phyloP scores from a whole-genome alignment of 352 stramenopile genomes.

The Phytopythium mirpurense region DNA sequence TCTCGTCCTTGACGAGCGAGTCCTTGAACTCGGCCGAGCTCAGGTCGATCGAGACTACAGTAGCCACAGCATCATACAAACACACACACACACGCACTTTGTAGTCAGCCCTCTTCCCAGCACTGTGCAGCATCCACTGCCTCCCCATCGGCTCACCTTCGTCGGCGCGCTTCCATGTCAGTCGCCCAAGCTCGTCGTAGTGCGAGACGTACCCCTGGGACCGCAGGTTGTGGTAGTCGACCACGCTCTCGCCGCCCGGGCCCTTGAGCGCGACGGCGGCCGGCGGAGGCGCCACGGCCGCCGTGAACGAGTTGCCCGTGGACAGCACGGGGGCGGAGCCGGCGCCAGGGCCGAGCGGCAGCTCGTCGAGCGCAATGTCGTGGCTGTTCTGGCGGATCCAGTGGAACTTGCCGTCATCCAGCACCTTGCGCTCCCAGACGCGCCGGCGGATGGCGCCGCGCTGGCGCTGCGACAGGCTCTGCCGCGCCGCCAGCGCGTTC shows the following conservation, averaged over 20 bases:
- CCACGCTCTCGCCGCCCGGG: conserved; percentile 44
- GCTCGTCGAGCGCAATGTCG: conserved; percentile 21
- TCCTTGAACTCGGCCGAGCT: conserved; percentile 50
- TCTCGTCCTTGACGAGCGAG: conserved; percentile 27
- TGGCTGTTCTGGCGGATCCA: conserved; percentile 67
- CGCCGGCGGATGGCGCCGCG: conserved; percentile 57
- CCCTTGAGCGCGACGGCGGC: conserved; percentile 17
- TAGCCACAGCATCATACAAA: not conserved
- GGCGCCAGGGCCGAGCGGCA: conserved; percentile 12
- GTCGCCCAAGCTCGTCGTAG: conserved; percentile 44
- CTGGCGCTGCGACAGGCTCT: conserved; percentile 63
- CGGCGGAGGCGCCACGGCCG: not conserved
- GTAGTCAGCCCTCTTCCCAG: too few species aligned
- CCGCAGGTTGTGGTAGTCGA: conserved; percentile 51
- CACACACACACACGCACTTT: too few species aligned
- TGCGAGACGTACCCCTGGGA: conserved; percentile 69
- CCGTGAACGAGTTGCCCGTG: conserved; percentile 17
- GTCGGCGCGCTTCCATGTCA: conserved; percentile 57
- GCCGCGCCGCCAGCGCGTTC: conserved; percentile 54
- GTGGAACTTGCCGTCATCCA: conserved; percentile 62
- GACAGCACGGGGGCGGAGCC: conserved; percentile 9
- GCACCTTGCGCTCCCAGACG: conserved; percentile 58
- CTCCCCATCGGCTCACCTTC: conserved; percentile 18
- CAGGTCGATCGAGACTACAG: conserved; percentile 56
- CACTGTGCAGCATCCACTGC: too few species aligned